Conservation (phyloP, 352 stramenopile species). For the Poterioochromonas sp. region DNA sequence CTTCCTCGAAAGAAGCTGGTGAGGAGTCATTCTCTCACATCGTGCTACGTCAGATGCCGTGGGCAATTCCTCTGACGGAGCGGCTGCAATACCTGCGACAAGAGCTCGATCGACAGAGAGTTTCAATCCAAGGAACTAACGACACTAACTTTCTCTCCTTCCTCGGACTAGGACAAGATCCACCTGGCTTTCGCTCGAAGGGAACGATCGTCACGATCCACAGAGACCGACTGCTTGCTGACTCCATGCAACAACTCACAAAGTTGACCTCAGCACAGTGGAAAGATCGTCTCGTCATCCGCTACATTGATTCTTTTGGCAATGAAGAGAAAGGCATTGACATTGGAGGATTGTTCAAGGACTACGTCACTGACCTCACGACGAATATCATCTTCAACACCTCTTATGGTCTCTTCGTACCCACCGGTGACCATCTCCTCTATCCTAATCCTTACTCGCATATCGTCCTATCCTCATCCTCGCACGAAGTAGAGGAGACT, state of each 20-base stretch:
- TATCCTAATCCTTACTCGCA: slow-evolving; percentile 83
- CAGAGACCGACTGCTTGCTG: background rate
- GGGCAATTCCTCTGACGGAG: background rate
- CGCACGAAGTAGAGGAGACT: background rate
- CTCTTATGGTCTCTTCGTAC: slow-evolving; percentile 76
- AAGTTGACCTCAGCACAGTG: background rate
- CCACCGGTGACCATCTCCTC: slow-evolving; percentile 52
- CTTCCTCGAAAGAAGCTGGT: background rate
- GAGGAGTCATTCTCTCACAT: background rate
- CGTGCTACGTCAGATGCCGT: background rate
- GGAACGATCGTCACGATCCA: background rate
- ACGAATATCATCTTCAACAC: slow-evolving; percentile 81
- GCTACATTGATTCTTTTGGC: slow-evolving; percentile 67
- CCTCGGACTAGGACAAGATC: background rate
- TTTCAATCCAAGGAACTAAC: background rate
- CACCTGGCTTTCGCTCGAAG: background rate
- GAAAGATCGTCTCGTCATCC: slow-evolving; percentile 44
- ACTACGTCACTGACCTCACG: slow-evolving; percentile 83
- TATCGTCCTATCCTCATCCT: slow-evolving; percentile 51
- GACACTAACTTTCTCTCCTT: background rate
- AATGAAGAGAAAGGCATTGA: slow-evolving; percentile 81
- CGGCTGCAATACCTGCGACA: background rate
- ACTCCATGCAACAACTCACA: background rate
- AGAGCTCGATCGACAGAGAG: background rate
- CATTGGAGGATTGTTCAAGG: slow-evolving; percentile 90